Percentiles rank a stretch among this genome's conserved stretches.
Evolutionary conservation across 345 rosid genomes (phyloP).

Genomic region (Gossypium anomalum): DNA sequence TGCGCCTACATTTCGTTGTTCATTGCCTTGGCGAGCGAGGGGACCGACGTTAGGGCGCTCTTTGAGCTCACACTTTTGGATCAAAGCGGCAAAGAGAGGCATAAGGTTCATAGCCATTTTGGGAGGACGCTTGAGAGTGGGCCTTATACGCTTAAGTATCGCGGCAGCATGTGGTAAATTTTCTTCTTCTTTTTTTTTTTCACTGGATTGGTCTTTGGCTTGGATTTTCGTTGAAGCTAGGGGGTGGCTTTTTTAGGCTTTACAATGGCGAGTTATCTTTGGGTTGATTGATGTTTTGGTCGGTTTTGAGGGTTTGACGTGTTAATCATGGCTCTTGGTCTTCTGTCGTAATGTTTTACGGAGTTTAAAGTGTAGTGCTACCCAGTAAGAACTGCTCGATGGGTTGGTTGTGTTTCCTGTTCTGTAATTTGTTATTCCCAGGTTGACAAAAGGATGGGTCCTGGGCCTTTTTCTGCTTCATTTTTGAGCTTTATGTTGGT

Average conservation of each 20-base stretch:
- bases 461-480: background rate
- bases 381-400: background rate
- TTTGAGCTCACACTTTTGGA: constrained; percentile 65
- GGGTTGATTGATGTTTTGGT: background rate
- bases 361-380: background rate
- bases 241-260: background rate
- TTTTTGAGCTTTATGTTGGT: background rate
- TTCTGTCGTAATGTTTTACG: background rate
- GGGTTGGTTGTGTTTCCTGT: background rate
- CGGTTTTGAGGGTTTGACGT: background rate
- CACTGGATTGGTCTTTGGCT: background rate
- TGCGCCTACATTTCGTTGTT: constrained; percentile 52
- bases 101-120: constrained; percentile 72
- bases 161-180: constrained; percentile 74
- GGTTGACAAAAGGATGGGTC: background rate
- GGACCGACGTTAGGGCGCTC: constrained; percentile 61
- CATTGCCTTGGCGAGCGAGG: constrained; percentile 68
- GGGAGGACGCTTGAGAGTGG: constrained; percentile 64
- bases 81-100: constrained; percentile 68
- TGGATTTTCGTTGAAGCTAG: constrained; percentile 10
- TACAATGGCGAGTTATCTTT: background rate
- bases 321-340: background rate
- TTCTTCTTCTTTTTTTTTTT: constrained; percentile 5
- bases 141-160: constrained; percentile 56
- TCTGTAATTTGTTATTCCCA: background rate